phyloP scores from a whole-genome alignment of 1,139 yeast species.

The Debaryomyces singareniensis region DNA sequence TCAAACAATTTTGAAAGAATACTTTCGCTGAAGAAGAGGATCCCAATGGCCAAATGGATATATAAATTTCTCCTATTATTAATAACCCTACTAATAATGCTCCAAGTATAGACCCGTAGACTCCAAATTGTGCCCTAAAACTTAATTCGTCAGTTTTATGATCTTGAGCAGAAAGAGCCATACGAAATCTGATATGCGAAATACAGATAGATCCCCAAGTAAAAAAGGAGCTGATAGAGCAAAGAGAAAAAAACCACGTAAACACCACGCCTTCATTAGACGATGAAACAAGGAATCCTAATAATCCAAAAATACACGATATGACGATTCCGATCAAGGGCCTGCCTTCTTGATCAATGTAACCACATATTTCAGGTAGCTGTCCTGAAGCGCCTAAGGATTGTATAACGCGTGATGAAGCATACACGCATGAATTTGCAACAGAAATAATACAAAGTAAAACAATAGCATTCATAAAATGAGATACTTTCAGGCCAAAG shows the following conservation, averaged over 20 bases:
- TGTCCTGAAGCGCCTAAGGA: slow-evolving; percentile 45
- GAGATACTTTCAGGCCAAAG: slow-evolving; percentile 43
- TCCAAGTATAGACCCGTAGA: too few species aligned
- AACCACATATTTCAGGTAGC: slow-evolving; percentile 39
- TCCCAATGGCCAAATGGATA: too few species aligned
- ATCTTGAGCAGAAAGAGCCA: slow-evolving; percentile 42
- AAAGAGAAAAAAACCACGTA: slow-evolving; percentile 44
- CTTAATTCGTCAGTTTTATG: slow-evolving; percentile 44
- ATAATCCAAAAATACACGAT: slow-evolving; percentile 42
- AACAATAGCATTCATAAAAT: slow-evolving; percentile 46
- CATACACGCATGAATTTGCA: slow-evolving; percentile 46
- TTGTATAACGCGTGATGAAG: slow-evolving; percentile 47
- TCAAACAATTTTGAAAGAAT: too few species aligned
- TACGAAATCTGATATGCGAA: slow-evolving; percentile 45
- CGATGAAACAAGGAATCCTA: slow-evolving; percentile 44
- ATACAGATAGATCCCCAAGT: slow-evolving; percentile 52
- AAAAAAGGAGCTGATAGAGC: slow-evolving; percentile 53
- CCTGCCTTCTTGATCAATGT: slow-evolving; percentile 41
- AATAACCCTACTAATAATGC: too few species aligned
- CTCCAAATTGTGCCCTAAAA: too few species aligned
- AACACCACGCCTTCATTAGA: slow-evolving; percentile 53
- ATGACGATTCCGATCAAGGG: slow-evolving; percentile 45
- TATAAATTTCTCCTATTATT: too few species aligned
- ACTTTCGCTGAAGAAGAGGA: too few species aligned
- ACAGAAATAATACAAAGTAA: slow-evolving; percentile 49